These are phyloP conservation scores for Coemansia sp. DNA, from an alignment of 192 early-diverging fungal genomes.

Conservation along the genomic window DNA sequence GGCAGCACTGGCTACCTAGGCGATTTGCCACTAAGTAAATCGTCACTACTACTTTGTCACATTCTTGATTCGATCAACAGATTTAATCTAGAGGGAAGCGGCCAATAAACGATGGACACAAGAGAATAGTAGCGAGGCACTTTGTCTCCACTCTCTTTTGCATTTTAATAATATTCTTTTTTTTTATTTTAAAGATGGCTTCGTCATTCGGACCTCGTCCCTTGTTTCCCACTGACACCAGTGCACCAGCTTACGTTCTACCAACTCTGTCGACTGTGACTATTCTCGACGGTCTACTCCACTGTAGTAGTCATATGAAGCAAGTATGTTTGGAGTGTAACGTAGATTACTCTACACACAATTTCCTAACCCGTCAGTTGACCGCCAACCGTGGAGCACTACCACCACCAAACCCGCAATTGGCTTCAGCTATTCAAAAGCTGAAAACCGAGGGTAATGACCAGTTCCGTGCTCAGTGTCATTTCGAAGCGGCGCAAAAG, in stretches of 20 bases:
- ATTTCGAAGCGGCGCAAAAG: conserved; percentile 78
- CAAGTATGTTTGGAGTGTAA: conserved; percentile 69
- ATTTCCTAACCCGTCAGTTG: conserved; percentile 67
- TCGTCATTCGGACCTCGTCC: conserved; percentile 46
- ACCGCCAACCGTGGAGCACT: conserved; percentile 64
- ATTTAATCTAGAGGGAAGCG: neutral
- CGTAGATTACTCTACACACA: conserved; percentile 67
- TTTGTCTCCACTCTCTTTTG: neutral
- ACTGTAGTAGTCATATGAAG: conserved; percentile 65
- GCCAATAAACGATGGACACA: conserved; percentile 1
- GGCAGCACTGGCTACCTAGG: too few relatives aligned
- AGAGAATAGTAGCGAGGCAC: neutral
- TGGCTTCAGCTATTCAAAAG: conserved; percentile 60
- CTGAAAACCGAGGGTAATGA: conserved; percentile 85
- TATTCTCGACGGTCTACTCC: conserved; percentile 59
- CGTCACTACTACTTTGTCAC: too few relatives aligned
- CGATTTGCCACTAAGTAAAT: too few relatives aligned
- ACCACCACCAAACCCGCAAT: conserved; percentile 71
- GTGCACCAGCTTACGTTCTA: conserved; percentile 22
- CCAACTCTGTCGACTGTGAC: conserved; percentile 9
- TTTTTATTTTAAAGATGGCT: neutral
- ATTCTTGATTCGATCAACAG: neutral
- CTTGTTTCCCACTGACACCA: conserved; percentile 39
- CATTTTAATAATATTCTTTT: neutral
- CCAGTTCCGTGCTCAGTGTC: conserved; percentile 79